Conservation (phyloP, 1,139 yeast genomes). For the Lipomyces yarrowii region DNA sequence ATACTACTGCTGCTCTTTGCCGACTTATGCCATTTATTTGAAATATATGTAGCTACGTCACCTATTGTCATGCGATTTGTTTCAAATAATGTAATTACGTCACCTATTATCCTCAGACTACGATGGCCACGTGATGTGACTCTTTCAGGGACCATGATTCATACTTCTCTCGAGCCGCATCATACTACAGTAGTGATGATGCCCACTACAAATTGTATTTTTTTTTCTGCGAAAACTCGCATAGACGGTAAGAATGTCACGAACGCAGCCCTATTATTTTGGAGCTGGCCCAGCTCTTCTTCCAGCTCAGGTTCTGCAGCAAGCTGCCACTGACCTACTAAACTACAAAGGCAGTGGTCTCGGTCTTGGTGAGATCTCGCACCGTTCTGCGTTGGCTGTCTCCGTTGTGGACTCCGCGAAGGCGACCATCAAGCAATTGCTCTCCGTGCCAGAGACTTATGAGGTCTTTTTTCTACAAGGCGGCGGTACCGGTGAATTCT, state of each 20-base stretch:
- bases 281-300: conserved; percentile 98
- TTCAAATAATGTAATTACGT: no score
- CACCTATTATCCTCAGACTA: no score
- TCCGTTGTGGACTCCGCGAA: conserved; percentile 78
- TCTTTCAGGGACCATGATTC: background rate
- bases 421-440: conserved; percentile 59
- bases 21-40: no score
- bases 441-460: conserved; percentile 84
- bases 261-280: conserved; percentile 52
- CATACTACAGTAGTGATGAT: background rate
- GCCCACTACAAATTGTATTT: background rate
- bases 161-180: background rate
- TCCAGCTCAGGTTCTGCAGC: conserved; percentile 79
- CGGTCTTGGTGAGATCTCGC: conserved; percentile 95
- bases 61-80: no score
- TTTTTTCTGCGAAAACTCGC: background rate
- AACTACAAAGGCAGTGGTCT: conserved; percentile 68
- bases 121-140: background rate
- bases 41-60: no score
- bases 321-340: conserved; percentile 82
- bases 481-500: conserved; percentile 95
- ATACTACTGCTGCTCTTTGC: no score
- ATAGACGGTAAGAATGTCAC: background rate
- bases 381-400: conserved; percentile 83
- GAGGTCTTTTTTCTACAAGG: conserved; percentile 95